Percentiles rank a stretch among this genome's conserved stretches.
These are phyloP conservation scores for Lactarius sanguifluus DNA, from an alignment of 768 basidiomycete genomes.

Conservation along the genomic window DNA sequence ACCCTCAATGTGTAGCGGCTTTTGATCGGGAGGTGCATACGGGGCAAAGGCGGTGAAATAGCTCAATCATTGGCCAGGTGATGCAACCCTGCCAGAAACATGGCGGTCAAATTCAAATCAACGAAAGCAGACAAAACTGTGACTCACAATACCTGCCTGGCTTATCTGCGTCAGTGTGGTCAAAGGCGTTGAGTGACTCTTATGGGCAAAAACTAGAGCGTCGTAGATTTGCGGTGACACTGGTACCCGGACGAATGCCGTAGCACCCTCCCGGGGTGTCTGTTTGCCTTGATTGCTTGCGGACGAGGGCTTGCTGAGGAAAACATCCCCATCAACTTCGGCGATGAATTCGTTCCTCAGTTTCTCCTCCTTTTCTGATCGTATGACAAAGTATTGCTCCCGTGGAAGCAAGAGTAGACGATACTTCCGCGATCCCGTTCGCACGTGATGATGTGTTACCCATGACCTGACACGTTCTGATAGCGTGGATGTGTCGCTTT, in stretches of 20 bases:
- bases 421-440: conserved; percentile 57
- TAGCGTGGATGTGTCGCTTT: conserved; percentile 35
- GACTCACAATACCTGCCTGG: conserved; percentile 59
- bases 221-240: conserved; percentile 69
- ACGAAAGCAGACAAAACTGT: background rate
- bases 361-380: conserved; percentile 50
- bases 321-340: conserved; percentile 40
- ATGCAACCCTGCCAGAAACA: conserved; percentile 50
- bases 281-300: conserved; percentile 25
- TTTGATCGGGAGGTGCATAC: conserved; percentile 48
- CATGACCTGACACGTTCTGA: conserved; percentile 50
- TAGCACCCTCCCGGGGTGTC: conserved; percentile 37
- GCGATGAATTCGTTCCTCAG: conserved; percentile 48
- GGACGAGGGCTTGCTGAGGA: conserved; percentile 23
- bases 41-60: conserved; percentile 63
- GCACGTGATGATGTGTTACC: conserved; percentile 59
- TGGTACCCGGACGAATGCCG: conserved; percentile 60
- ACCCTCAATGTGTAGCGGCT: conserved; percentile 28
- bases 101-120: background rate
- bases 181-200: conserved; percentile 53
- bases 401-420: conserved; percentile 59
- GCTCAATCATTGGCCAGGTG: conserved; percentile 74
- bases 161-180: conserved; percentile 57
- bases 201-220: conserved; percentile 63
- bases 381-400: conserved; percentile 56